These are phyloP conservation scores for Apostasia shenzhenica DNA, from an alignment of 106 monocot species.

Conservation along the genomic window DNA sequence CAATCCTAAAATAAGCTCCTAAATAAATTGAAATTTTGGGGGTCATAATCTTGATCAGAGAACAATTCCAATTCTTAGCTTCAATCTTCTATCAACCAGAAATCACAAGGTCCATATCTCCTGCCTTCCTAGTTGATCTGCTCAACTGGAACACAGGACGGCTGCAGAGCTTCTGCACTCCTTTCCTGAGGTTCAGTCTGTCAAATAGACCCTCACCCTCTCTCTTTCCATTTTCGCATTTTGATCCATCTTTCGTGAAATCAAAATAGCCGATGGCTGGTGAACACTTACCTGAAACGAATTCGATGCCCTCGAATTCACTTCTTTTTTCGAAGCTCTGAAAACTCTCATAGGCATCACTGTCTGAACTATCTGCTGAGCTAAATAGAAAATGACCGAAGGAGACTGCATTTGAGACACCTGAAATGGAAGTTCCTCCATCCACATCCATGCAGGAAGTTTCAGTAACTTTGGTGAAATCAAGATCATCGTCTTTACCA, in stretches of 20 bases:
- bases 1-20: background rate
- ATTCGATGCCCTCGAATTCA: constrained; percentile 9
- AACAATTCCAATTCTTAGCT: background rate
- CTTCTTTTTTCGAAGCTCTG: constrained; percentile 20
- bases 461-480: constrained; percentile 12
- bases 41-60: background rate
- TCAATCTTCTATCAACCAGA: background rate
- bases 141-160: constrained; percentile 70
- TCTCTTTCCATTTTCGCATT: constrained; percentile 17
- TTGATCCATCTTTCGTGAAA: constrained; percentile 18
- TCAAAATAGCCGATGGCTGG: constrained; percentile 5
- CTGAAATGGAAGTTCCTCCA: constrained; percentile 1
- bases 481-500: constrained; percentile 17
- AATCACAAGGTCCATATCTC: constrained; percentile 24
- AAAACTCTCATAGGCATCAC: constrained; percentile 26
- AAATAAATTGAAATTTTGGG: background rate
- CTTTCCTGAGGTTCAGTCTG: constrained; percentile 48
- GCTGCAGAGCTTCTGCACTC: constrained; percentile 55
- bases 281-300: constrained; percentile 16
- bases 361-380: constrained; percentile 12
- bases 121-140: constrained; percentile 42
- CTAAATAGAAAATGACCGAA: constrained; percentile 19
- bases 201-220: constrained; percentile 35
- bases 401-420: constrained; percentile 9
- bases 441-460: constrained; percentile 1